phyloP scores from a whole-genome alignment of 768 basidiomycete species.

The Cytidiella melzeri region DNA sequence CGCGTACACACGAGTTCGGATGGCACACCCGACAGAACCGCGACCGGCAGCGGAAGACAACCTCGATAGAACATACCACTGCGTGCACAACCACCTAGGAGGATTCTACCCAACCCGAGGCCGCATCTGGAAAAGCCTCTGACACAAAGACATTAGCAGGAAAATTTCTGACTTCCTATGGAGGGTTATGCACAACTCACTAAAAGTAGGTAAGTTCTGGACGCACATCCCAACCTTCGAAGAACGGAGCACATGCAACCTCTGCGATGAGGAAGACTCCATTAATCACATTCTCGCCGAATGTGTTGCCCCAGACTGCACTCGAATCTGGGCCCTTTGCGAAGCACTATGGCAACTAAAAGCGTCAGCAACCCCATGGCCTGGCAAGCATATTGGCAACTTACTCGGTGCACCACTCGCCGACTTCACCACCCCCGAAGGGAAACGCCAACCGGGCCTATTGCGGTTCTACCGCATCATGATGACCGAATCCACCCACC shows the following conservation, averaged over 20 bases:
- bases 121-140: background rate
- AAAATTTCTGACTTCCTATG: slow-evolving; percentile 10
- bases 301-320: background rate
- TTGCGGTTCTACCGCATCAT: slow-evolving; percentile 10
- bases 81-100: background rate
- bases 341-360: background rate
- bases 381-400: background rate
- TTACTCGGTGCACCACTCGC: background rate
- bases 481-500: slow-evolving; percentile 2
- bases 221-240: background rate
- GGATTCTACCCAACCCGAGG: background rate
- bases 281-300: background rate
- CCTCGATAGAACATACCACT: background rate
- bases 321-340: background rate
- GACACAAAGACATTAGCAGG: background rate
- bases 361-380: background rate
- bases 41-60: background rate
- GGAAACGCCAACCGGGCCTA: background rate
- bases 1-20: slow-evolving; percentile 14
- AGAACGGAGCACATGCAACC: background rate
- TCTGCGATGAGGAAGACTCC: background rate
- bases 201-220: slow-evolving; percentile 13
- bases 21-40: background rate
- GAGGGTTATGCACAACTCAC: slow-evolving; percentile 8
- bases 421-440: background rate